Conservation (phyloP, 1,284 basidiomycete species). For the Ustilago tritici region DNA sequence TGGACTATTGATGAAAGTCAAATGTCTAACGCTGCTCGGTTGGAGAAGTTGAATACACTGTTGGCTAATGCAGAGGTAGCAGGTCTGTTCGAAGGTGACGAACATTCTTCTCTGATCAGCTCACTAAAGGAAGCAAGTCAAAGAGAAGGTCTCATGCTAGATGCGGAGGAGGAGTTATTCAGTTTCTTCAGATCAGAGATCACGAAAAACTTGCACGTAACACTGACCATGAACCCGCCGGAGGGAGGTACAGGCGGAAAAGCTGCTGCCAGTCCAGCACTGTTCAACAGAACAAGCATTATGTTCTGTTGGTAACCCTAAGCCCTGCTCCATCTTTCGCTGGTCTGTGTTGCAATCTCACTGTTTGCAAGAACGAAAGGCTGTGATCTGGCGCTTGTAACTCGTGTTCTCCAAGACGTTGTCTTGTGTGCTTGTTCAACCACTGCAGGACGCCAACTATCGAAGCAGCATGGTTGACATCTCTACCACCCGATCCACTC, state of each 20-base stretch:
- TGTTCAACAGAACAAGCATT: slow-evolving; percentile 63
- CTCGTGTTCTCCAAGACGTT: no score
- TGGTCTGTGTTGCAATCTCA: no score
- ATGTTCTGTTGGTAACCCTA: slow-evolving; percentile 58
- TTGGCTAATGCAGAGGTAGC: slow-evolving; percentile 99
- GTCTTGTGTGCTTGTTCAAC: no score
- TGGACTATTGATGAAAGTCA: slow-evolving; percentile 99
- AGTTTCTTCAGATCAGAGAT: slow-evolving; percentile 62
- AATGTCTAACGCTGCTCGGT: slow-evolving; percentile 96
- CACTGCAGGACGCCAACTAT: no score
- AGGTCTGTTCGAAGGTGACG: slow-evolving; percentile 87
- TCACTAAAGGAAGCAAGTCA: slow-evolving; percentile 99
- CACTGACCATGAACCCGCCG: slow-evolving; percentile 99
- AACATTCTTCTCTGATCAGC: slow-evolving; percentile 95
- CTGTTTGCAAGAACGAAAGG: no score
- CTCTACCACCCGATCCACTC: no score
- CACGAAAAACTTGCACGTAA: slow-evolving; percentile 63
- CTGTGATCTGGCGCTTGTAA: no score
- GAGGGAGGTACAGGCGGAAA: slow-evolving; percentile 93
- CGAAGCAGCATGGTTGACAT: no score
- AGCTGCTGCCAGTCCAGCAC: slow-evolving; percentile 88
- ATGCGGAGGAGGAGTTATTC: slow-evolving; percentile 82
- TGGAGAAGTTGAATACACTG: slow-evolving; percentile 98
- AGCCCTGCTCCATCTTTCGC: no score
- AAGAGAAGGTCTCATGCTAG: slow-evolving; percentile 95